Evolutionary conservation across 208 protist species (phyloP), one percentile per base, ranked within the genome.

Genomic region (Herpetomonas tarakana): DNA sequence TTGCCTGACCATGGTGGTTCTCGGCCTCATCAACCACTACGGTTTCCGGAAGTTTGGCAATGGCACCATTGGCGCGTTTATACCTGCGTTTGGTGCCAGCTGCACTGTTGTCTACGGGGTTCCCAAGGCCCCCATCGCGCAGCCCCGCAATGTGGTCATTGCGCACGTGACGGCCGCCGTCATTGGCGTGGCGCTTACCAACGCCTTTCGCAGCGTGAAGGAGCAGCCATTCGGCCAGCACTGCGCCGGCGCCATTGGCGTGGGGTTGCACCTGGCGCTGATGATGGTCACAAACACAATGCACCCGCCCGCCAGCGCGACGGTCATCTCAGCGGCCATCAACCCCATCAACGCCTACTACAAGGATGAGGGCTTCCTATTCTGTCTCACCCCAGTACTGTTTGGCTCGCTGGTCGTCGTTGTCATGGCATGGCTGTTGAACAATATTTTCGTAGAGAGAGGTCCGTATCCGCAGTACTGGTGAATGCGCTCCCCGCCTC

Each of bases 391-490:
- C 2, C 85, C 74, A 1, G 65, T 81, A 9, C 63, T 89, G 6
- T 49, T 74, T 9, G 78, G 76, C 9, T 62, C 67, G 2, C 22
- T 80, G 2, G 30, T 89, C 46, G 65, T 80, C 24, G 60, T 74
- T 19, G 49, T 92, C 2, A 78, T 78, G 51, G 68, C 72, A 19
- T 82, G 66, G 67, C 2, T 86, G 14, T 57, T 86, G 19, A 85
- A 88, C 56, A 92, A 89, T 56, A 26, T 87, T 0, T 50, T 88
- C 7, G 52, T 56, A 4, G 63, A 69, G 22, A 78, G 79, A 1
- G 71, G 70, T 24, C 85, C 81, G n/a, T 92, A 83, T 61, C 81
- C 81, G 9, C 65, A 78, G 47, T 87, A 85, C 49, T 85, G 81
- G 79, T 89, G 58, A 61, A 14, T 18, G 35, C 6, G 35, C 35